These are phyloP conservation scores for Albatrellus ellisii DNA, from an alignment of 768 basidiomycete species.

Conservation along the genomic window DNA sequence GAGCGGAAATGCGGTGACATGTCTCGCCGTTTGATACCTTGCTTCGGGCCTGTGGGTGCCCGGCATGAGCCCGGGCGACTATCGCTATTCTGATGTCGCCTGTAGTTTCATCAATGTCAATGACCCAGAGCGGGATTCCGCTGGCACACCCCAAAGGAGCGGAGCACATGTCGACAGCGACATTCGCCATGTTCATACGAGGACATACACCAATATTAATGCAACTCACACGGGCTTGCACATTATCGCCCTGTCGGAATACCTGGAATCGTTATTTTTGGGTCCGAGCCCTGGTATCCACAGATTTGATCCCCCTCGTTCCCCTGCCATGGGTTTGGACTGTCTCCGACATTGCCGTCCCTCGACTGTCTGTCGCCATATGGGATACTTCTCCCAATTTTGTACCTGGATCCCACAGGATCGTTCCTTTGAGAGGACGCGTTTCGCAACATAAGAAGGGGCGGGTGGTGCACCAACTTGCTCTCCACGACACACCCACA, in stretches of 20 bases:
- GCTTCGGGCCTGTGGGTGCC: too few species aligned
- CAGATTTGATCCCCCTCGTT: slow-evolving; percentile 1
- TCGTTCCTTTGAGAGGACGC: slow-evolving; percentile 1
- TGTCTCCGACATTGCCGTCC: slow-evolving; percentile 2
- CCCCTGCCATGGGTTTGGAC: slow-evolving; percentile 4
- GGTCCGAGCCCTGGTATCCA: slow-evolving; percentile 1
- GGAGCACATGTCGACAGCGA: too few species aligned
- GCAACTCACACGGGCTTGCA: slow-evolving; percentile 3
- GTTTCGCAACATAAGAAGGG: slow-evolving; percentile 9
- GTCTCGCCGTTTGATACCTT: too few species aligned
- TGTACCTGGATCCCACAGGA: slow-evolving; percentile 1
- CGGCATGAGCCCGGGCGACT: too few species aligned
- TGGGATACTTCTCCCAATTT: slow-evolving; percentile 2
- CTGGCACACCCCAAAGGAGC: too few species aligned
- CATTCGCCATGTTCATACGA: too few species aligned
- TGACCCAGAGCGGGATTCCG: too few species aligned
- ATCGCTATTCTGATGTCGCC: too few species aligned
- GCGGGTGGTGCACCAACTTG: not conserved
- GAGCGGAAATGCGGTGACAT: too few species aligned
- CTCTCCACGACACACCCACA: not conserved
- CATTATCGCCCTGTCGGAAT: slow-evolving; percentile 4
- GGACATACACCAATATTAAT: too few species aligned
- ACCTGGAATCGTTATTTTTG: not conserved
- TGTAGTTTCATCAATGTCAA: too few species aligned
- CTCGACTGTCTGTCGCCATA: not conserved